Evolutionary conservation across 2,329 filamentous ascomycete species (phyloP).

Genomic region (Setomelanomma holmii): DNA sequence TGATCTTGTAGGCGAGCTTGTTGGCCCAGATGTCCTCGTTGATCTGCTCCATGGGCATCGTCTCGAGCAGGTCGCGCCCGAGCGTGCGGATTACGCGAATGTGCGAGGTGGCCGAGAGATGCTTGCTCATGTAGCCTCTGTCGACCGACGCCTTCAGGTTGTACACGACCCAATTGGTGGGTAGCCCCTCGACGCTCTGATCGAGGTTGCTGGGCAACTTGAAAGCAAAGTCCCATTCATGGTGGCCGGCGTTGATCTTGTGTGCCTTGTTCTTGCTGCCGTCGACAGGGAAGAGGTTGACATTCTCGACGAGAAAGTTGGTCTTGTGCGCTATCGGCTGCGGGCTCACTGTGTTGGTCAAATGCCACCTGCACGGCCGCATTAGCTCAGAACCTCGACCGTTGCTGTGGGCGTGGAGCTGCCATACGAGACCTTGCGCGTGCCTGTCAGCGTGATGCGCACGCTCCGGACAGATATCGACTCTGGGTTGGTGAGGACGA

Average conservation of each 20-base stretch:
- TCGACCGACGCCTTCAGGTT: conserved; percentile 89
- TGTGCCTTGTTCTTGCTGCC: conserved; percentile 49
- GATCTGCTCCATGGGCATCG: conserved; percentile 60
- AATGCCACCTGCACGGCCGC: conserved; percentile 38
- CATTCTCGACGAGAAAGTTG: conserved; percentile 55
- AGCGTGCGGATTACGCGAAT: conserved; percentile 58
- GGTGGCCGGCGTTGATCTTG: conserved; percentile 57
- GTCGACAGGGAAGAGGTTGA: conserved; percentile 54
- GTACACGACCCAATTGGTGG: conserved; percentile 87
- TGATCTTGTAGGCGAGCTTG: conserved; percentile 95
- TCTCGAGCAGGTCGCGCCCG: conserved; percentile 73
- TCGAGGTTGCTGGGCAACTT: conserved; percentile 59
- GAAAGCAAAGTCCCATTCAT: conserved; percentile 60
- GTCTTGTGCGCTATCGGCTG: conserved; percentile 56
- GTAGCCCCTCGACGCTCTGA: conserved; percentile 90
- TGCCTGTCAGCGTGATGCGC: conserved; percentile 56
- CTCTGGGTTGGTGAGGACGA: conserved; percentile 56
- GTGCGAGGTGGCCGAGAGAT: conserved; percentile 78
- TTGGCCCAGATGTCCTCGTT: conserved; percentile 98
- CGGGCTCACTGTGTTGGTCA: conserved; percentile 47
- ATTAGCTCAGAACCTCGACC: conserved; percentile 17
- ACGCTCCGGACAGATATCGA: conserved; percentile 57
- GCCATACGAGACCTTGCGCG: conserved; percentile 56
- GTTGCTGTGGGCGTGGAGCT: conserved; percentile 4
- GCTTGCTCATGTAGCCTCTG: conserved; percentile 86